Percentiles rank a stretch among this genome's conserved stretches.
Conservation (phyloP, 1,284 basidiomycete species). For the Sanghuangporus sanghuang region DNA sequence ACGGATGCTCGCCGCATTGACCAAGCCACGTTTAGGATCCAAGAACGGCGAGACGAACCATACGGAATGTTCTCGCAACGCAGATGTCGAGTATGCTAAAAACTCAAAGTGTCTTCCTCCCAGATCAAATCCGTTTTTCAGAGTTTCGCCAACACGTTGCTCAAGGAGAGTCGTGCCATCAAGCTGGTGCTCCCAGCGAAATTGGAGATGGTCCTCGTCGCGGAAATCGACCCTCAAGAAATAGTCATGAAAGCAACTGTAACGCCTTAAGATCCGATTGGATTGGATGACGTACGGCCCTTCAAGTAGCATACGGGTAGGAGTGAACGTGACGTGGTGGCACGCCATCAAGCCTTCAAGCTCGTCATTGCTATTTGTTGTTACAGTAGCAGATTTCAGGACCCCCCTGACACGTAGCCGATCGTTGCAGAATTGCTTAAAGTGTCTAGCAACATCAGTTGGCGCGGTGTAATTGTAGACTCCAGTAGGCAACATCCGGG, state of each 20-base stretch:
- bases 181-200: conserved; percentile 60
- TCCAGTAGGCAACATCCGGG: conserved; percentile 25
- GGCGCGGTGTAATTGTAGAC: background rate
- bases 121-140: conserved; percentile 63
- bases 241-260: conserved; percentile 49
- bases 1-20: conserved; percentile 56
- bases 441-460: conserved; percentile 37
- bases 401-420: background rate
- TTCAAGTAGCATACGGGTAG: conserved; percentile 64
- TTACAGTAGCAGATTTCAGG: conserved; percentile 13
- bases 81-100: conserved; percentile 69
- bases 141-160: conserved; percentile 55
- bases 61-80: conserved; percentile 66
- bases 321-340: conserved; percentile 65
- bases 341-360: conserved; percentile 41
- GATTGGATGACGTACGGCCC: conserved; percentile 68
- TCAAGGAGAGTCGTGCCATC: conserved; percentile 53
- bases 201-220: conserved; percentile 68
- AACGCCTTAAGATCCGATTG: conserved; percentile 59
- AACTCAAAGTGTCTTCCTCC: conserved; percentile 67
- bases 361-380: conserved; percentile 6
- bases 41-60: conserved; percentile 68
- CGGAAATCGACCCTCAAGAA: conserved; percentile 76
- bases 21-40: conserved; percentile 27
- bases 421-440: conserved; percentile 29